phyloP scores from a whole-genome alignment of 345 rosid species.

The Raphanus sativus region DNA sequence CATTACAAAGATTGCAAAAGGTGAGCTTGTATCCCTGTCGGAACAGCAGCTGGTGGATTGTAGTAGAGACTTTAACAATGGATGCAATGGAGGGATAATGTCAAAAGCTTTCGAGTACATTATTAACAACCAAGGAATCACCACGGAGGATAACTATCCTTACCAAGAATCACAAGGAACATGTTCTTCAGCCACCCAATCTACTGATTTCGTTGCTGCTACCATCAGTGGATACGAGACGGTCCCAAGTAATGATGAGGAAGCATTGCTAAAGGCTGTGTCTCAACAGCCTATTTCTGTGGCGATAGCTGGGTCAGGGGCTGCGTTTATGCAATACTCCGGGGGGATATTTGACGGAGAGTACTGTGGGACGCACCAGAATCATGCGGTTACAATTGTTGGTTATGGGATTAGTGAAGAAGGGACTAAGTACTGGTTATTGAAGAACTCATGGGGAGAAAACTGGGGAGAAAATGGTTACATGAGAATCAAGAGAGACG shows the following conservation, averaged over 20 bases:
- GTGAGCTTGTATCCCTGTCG: neutral
- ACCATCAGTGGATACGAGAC: conserved; percentile 29
- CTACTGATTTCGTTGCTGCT: neutral
- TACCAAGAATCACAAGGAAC: neutral
- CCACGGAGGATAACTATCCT: neutral
- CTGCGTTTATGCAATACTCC: conserved; percentile 32
- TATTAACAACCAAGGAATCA: neutral
- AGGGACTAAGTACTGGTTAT: conserved; percentile 6
- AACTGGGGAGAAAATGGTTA: neutral
- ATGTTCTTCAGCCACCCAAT: conserved; percentile 40
- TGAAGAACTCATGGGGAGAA: neutral
- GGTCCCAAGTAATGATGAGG: conserved; percentile 19
- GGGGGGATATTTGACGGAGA: conserved; percentile 42
- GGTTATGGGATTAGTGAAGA: conserved; percentile 47
- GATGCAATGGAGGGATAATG: neutral
- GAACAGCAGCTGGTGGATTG: conserved; percentile 1
- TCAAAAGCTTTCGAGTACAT: neutral
- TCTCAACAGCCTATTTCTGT: conserved; percentile 12
- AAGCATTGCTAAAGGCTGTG: conserved; percentile 27
- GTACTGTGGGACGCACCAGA: conserved; percentile 36
- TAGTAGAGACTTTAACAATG: neutral
- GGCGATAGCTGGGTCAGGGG: conserved; percentile 34
- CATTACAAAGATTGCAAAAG: neutral
- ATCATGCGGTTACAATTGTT: conserved; percentile 50
- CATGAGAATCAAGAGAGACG: neutral